These are phyloP conservation scores for Suillus variegatus DNA, from an alignment of 768 basidiomycete species.

Conservation along the genomic window DNA sequence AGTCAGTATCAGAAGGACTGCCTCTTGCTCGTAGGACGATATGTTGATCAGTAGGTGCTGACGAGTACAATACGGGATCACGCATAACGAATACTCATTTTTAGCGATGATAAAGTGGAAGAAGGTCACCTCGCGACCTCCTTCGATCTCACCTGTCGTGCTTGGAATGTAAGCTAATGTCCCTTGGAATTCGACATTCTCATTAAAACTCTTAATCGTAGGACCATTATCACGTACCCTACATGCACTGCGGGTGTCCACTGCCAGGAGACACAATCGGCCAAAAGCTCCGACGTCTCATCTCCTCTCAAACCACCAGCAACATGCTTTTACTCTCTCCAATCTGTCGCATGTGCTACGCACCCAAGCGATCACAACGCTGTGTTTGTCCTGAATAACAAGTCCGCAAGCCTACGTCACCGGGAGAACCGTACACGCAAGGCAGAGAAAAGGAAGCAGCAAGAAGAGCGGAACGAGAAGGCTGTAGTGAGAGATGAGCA, in stretches of 20 bases:
- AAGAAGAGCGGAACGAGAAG: constrained; percentile 26
- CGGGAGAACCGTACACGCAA: constrained; percentile 27
- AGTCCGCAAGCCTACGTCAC: constrained; percentile 19
- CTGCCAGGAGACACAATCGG: constrained; percentile 48
- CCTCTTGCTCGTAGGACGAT: constrained; percentile 39
- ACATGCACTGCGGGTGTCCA: constrained; percentile 61
- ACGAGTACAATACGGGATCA: background rate
- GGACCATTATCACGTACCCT: constrained; percentile 51
- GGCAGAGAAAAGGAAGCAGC: constrained; percentile 25
- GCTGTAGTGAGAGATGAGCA: constrained; percentile 8
- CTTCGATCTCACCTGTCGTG: constrained; percentile 52
- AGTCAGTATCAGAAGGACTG: constrained; percentile 45
- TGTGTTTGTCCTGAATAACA: constrained; percentile 36
- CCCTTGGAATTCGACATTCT: background rate
- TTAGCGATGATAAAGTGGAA: constrained; percentile 54
- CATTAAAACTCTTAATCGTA: constrained; percentile 13
- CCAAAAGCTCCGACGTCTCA: constrained; percentile 39
- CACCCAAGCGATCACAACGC: constrained; percentile 58
- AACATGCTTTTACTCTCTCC: constrained; percentile 34
- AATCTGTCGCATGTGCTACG: constrained; percentile 38
- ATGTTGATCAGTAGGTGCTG: constrained; percentile 53
- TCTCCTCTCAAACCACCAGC: constrained; percentile 8
- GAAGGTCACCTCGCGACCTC: constrained; percentile 43
- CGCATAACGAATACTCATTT: background rate
- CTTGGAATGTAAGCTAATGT: constrained; percentile 41